Base-by-base conservation (phyloP, 306 rosid species). In the Cicer bijugum region DNA sequence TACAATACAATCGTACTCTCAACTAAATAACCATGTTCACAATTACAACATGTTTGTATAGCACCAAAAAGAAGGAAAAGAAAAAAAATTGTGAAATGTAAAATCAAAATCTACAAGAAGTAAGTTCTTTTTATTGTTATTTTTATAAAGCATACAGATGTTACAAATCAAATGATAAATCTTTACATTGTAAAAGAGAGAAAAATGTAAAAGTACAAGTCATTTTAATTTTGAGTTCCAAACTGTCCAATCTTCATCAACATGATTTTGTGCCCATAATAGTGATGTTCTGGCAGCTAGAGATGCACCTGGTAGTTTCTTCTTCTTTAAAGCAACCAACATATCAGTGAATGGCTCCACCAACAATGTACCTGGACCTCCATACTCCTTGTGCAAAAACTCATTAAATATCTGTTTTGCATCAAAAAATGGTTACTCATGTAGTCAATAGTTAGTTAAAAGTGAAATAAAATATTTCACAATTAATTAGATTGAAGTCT, bases 331-430 rank as follows among this genome's bases (percentile, higher is more conserved):
- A 67, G 80, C 72, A 40, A 80, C 80, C 50, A 80, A 74, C 83
- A 80, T 80, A 74, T 74, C 67, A 1, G 97, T 88, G 86, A 86
- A 89, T 69, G 96, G 93, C 83, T 88, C 89, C 79, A 88, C 89
- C 87, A 92, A 74, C 80, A 92, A 81, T 78, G 93, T 92, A 58
- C 88, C 96, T 37, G 92, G 88, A 65, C 96, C 89, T 75, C 93
- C 93, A 82, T 88, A 89, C 78, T 85, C 88, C 72, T 79, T 80
- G 76, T 11, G 85, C 86, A 92, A 82, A 64, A 86, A 92, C 60
- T 88, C 86, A 60, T 83, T 53, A 63, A 87, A 77, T 78, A 85
- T 82, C 92, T 92, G 86, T 69, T 52, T 66, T 75, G 47, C 79
- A 84, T 48, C 47, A 46, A 77, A 67, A 14, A 47, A 9, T 12